These are phyloP conservation scores for Cardamine resedifolia DNA, from an alignment of 345 rosid genomes.

Conservation along the genomic window DNA sequence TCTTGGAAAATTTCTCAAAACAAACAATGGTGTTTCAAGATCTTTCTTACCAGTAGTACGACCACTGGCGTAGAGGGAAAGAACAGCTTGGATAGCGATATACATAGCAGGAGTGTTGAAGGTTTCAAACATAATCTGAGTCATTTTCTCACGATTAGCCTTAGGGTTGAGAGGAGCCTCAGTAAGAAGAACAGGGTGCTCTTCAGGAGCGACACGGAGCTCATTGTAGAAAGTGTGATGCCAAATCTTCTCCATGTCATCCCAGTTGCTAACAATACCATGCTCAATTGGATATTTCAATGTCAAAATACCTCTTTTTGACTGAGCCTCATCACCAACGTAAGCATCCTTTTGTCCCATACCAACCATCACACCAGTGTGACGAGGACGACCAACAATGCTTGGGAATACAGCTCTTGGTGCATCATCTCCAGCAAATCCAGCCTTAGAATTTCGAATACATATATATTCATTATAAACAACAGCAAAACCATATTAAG, in stretches of 20 bases:
- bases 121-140: slow-evolving; percentile 55
- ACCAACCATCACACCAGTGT: slow-evolving; percentile 63
- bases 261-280: slow-evolving; percentile 67
- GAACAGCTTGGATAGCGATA: slow-evolving; percentile 52
- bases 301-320: slow-evolving; percentile 58
- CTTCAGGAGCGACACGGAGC: slow-evolving; percentile 54
- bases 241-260: slow-evolving; percentile 66
- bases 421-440: slow-evolving; percentile 60
- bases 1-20: neutral
- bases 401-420: slow-evolving; percentile 61
- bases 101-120: slow-evolving; percentile 54
- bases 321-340: slow-evolving; percentile 62
- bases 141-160: slow-evolving; percentile 59
- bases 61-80: slow-evolving; percentile 57
- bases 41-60: slow-evolving; percentile 51
- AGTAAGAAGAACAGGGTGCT: slow-evolving; percentile 55
- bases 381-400: slow-evolving; percentile 61
- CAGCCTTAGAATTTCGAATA: slow-evolving; percentile 36
- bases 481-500: too few species aligned
- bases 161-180: slow-evolving; percentile 59
- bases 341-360: slow-evolving; percentile 68
- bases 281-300: slow-evolving; percentile 58
- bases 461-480: neutral
- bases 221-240: too few species aligned
- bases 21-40: neutral